Conservation (phyloP, 2,329 filamentous ascomycete species). For the Colletotrichum plurivorum region DNA sequence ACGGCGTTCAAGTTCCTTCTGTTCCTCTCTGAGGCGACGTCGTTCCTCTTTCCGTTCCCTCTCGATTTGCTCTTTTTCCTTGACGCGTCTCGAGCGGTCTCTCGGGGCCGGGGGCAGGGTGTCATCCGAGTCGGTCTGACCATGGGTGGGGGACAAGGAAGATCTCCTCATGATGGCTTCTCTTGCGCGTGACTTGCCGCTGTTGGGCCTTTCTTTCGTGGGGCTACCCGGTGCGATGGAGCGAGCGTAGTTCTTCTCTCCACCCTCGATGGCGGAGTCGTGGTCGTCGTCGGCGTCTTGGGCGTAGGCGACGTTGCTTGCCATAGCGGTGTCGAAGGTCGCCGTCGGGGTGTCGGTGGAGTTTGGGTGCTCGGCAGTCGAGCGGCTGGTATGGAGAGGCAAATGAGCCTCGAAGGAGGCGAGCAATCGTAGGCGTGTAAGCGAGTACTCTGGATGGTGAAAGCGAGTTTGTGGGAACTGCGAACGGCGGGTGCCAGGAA, state of each 20-base stretch:
- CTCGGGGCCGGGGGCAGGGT: slow-evolving; percentile 56
- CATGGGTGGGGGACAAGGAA: slow-evolving; percentile 50
- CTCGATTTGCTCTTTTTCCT: slow-evolving; percentile 41
- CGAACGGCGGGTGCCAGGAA: slow-evolving; percentile 40
- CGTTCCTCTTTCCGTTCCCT: slow-evolving; percentile 43
- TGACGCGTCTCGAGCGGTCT: slow-evolving; percentile 45
- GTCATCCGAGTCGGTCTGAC: slow-evolving; percentile 59
- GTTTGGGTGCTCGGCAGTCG: slow-evolving; percentile 25
- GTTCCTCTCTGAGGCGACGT: slow-evolving; percentile 41
- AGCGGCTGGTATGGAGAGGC: slow-evolving; percentile 37
- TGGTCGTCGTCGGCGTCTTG: slow-evolving; percentile 69
- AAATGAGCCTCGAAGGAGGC: slow-evolving; percentile 39
- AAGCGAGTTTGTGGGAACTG: slow-evolving; percentile 24
- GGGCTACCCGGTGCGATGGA: slow-evolving; percentile 60
- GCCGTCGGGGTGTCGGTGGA: slow-evolving; percentile 14
- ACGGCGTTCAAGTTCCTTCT: slow-evolving; percentile 50
- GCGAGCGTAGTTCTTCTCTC: slow-evolving; percentile 59
- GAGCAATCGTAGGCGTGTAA: slow-evolving; percentile 37
- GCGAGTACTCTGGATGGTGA: slow-evolving; percentile 21
- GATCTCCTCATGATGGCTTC: slow-evolving; percentile 52
- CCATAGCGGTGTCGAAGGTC: slow-evolving; percentile 54
- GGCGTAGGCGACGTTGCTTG: slow-evolving; percentile 58
- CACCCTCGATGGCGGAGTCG: slow-evolving; percentile 56
- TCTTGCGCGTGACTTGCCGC: slow-evolving; percentile 62
- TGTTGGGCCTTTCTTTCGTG: slow-evolving; percentile 66